Conservation (phyloP, 2,329 filamentous ascomycete genomes). For the Blastomyces silverae region DNA sequence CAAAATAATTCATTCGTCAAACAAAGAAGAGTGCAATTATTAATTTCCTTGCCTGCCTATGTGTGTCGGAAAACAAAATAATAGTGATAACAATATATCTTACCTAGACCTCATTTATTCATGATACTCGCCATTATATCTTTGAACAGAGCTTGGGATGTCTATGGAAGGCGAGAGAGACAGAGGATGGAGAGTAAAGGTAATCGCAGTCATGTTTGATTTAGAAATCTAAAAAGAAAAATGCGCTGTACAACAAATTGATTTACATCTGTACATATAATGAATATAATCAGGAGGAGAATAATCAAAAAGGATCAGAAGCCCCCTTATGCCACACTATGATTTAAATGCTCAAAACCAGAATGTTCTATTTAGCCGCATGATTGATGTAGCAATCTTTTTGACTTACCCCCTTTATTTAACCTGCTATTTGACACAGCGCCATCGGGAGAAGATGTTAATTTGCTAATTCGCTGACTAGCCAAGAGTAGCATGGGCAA, state of each 20-base stretch:
- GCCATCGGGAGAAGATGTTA: neutral
- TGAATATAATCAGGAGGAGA: neutral
- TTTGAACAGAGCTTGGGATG: neutral
- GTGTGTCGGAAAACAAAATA: neutral
- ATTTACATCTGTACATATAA: neutral
- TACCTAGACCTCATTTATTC: neutral
- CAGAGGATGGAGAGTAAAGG: too few species aligned
- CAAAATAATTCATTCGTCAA: neutral
- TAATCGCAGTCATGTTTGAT: too few species aligned
- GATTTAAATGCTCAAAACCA: neutral
- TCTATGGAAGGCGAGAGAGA: neutral
- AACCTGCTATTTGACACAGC: neutral
- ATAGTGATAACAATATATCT: neutral
- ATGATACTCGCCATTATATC: neutral
- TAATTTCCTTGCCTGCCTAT: neutral
- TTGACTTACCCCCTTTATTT: neutral
- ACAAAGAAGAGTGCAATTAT: neutral
- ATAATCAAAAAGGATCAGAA: neutral
- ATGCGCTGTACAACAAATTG: too few species aligned
- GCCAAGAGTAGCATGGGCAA: constrained; percentile 26
- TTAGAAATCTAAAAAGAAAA: too few species aligned
- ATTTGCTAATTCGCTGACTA: neutral
- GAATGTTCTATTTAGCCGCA: neutral
- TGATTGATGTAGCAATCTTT: neutral
- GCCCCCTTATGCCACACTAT: neutral